Evolutionary conservation across 2,329 filamentous ascomycete genomes (phyloP).

Genomic region (Raffaelea ambrosiae): DNA sequence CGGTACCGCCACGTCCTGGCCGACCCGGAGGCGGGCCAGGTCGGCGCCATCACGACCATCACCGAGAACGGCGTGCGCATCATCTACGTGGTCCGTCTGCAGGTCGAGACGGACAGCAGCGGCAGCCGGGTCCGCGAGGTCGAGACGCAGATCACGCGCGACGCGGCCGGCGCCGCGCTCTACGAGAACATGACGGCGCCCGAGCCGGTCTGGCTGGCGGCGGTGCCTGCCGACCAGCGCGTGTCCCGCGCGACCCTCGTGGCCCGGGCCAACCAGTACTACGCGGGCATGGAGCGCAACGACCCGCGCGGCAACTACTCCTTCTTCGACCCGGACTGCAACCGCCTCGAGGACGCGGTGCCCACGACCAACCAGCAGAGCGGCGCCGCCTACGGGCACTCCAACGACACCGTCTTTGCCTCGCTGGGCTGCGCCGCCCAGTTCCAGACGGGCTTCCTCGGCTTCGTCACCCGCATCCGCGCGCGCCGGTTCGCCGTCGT

Average conservation of each 20-base stretch:
- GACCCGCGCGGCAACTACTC: slow-evolving; percentile 15
- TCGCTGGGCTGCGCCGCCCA: slow-evolving; percentile 15
- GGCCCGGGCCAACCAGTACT: slow-evolving; percentile 6
- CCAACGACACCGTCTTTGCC: slow-evolving; percentile 16
- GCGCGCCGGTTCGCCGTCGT: slow-evolving; percentile 15
- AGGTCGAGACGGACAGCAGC: neutral
- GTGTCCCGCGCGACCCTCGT: slow-evolving; percentile 2
- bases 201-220: slow-evolving; percentile 5
- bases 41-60: slow-evolving; percentile 8
- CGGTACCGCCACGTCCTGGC: slow-evolving; percentile 8
- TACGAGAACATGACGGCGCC: slow-evolving; percentile 1
- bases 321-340: slow-evolving; percentile 17
- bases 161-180: slow-evolving; percentile 2
- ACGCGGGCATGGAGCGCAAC: slow-evolving; percentile 13
- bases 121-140: slow-evolving; percentile 5
- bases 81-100: slow-evolving; percentile 6
- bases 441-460: slow-evolving; percentile 17
- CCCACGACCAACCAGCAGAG: slow-evolving; percentile 13
- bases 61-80: slow-evolving; percentile 7
- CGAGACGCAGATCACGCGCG: slow-evolving; percentile 8
- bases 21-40: slow-evolving; percentile 5
- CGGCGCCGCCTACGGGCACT: slow-evolving; percentile 15
- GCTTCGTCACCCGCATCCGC: slow-evolving; percentile 15
- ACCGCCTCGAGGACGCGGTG: slow-evolving; percentile 15
- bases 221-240: slow-evolving; percentile 1